Evolutionary conservation across 495 filamentous ascomycete species (phyloP), one percentile per base, ranked within the genome.

Genomic region (Xylaria scruposa): DNA sequence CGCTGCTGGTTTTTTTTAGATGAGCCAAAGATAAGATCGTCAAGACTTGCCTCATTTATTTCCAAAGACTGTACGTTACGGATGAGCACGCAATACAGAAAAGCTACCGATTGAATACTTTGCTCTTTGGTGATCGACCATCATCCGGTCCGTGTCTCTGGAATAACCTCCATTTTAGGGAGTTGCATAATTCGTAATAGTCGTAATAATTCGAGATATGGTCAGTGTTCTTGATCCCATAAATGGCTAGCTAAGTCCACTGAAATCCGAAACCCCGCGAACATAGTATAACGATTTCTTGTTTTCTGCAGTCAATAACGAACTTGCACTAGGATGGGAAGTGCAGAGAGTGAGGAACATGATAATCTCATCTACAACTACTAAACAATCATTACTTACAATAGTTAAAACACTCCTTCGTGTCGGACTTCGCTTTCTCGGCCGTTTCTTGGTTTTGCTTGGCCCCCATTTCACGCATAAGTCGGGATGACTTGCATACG

Each of bases 151-250:
- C 53, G 53, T 31, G 53, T 17, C 4, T 17, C 3, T 56, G 2
- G 53, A 29, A 31, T 24, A 56, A 31, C 26, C 26, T 17, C 53
- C 53, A 17, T 31, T 17, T 13, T 56, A 31, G 26, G 53, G 53
- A 56, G 53, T 56, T 56, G 53, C 53, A 56, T 56, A 56, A n/a
- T n/a, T n/a, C n/a, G n/a, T n/a, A n/a, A 56, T 24, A 4, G 51
- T 13, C 10, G 15, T 26, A 24, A 12, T 31, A 56, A 56, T 24
- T 17, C 26, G 53, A 56, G 26, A 31, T 31, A n/a, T 56, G 13
- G 26, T 17, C 53, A 21, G 13, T 15, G 4, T 6, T 56, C 12
- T 56, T 56, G 15, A 29, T 56, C 53, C 53, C 53, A 12, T 31
- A 56, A 56, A 56, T 31, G 13, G 53, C 26, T 56, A 56, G 53